phyloP scores from a whole-genome alignment of 495 filamentous ascomycete genomes.

The Hamigera avellanea region DNA sequence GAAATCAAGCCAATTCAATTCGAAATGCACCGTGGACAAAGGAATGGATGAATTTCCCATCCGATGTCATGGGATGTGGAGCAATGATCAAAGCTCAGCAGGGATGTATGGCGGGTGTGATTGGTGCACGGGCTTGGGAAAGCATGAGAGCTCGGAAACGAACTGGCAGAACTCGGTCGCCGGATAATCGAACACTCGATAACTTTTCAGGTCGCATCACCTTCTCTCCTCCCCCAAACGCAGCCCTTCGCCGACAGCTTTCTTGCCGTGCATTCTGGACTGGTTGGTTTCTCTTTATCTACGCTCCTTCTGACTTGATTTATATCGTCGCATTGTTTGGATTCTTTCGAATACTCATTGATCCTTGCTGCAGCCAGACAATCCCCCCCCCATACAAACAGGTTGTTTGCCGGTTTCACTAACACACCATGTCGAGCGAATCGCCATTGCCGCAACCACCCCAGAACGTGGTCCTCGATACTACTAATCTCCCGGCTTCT shows the following conservation, averaged over 20 bases:
- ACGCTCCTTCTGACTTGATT: not conserved
- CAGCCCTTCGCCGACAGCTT: slow-evolving; percentile 10
- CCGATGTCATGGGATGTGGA: not conserved
- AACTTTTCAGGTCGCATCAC: slow-evolving; percentile 23
- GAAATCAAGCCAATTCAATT: too few relatives aligned
- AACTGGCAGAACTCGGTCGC: slow-evolving; percentile 3
- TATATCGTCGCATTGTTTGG: not conserved
- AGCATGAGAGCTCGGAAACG: slow-evolving; percentile 18
- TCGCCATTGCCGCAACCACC: slow-evolving; percentile 26
- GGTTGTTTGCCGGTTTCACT: slow-evolving; percentile 11
- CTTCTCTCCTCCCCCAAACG: slow-evolving; percentile 17
- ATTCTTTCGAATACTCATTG: slow-evolving; percentile 1
- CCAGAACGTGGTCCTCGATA: slow-evolving; percentile 37
- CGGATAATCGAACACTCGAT: slow-evolving; percentile 12
- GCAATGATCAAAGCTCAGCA: not conserved
- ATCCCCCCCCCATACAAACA: too few relatives aligned
- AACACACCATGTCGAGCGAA: slow-evolving; percentile 31
- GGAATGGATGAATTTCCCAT: too few relatives aligned
- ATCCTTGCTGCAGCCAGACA: slow-evolving; percentile 7
- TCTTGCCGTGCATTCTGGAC: slow-evolving; percentile 10
- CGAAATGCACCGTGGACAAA: too few relatives aligned
- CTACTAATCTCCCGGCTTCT: slow-evolving; percentile 35
- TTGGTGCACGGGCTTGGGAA: slow-evolving; percentile 15
- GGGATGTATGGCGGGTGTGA: slow-evolving; percentile 21
- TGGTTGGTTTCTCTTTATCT: slow-evolving; percentile 5